phyloP scores from a whole-genome alignment of 176 grass and related monocot species.

The Bolboschoenus planiculmis region DNA sequence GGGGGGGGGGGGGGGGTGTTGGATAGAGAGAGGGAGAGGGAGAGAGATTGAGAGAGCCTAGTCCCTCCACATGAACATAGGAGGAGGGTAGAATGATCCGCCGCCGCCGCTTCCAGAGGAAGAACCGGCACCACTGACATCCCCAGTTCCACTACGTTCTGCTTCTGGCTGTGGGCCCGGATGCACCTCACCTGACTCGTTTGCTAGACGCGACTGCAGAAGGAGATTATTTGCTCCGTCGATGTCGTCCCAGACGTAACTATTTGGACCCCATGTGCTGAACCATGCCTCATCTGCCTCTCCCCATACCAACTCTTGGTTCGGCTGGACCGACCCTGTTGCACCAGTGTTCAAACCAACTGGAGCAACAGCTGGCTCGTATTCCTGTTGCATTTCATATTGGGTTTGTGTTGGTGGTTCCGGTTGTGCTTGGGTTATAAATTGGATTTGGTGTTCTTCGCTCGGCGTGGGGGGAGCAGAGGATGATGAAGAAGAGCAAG shows the following conservation, averaged over 20 bases:
- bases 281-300: slow-evolving; percentile 88
- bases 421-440: background rate
- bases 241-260: slow-evolving; percentile 91
- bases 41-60: background rate
- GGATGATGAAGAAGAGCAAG: slow-evolving; percentile 40
- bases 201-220: slow-evolving; percentile 66
- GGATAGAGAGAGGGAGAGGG: too few relatives aligned
- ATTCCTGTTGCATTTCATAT: slow-evolving; percentile 13
- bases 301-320: slow-evolving; percentile 42
- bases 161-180: background rate
- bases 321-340: slow-evolving; percentile 5
- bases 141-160: background rate
- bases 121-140: background rate
- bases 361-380: background rate
- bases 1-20: too few relatives aligned
- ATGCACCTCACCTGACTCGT: slow-evolving; percentile 23
- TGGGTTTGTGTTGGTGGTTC: slow-evolving; percentile 17
- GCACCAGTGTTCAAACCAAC: slow-evolving; percentile 2
- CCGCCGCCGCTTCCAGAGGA: background rate
- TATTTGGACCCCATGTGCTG: slow-evolving; percentile 78
- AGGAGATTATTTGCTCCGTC: slow-evolving; percentile 71
- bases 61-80: slow-evolving; percentile 21
- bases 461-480: slow-evolving; percentile 37
- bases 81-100: background rate
- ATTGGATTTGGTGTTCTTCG: slow-evolving; percentile 15